phyloP scores from a whole-genome alignment of 345 rosid species.

The Pugionium dolabratum region DNA sequence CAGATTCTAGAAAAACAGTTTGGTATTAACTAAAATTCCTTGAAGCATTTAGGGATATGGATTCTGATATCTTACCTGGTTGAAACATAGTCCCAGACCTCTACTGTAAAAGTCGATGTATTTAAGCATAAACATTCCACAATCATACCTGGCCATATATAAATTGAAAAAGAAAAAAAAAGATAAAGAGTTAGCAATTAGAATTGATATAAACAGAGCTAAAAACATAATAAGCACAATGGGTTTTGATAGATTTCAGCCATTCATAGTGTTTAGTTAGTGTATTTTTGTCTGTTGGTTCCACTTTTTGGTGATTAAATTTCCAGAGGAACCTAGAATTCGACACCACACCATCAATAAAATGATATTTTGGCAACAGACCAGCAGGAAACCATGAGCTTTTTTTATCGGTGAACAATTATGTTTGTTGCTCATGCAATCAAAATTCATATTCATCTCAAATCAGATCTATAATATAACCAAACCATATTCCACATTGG shows the following conservation, averaged over 20 bases:
- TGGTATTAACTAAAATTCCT: background rate
- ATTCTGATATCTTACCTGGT: conserved; percentile 60
- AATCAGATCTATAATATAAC: background rate
- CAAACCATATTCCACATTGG: conserved; percentile 5
- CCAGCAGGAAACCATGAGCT: background rate
- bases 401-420: background rate
- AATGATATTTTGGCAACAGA: conserved; percentile 6
- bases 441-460: conserved; percentile 8
- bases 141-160: conserved; percentile 68
- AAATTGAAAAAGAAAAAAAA: conserved; percentile 12
- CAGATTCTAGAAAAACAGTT: conserved; percentile 1
- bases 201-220: background rate
- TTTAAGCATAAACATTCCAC: conserved; percentile 97
- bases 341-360: background rate
- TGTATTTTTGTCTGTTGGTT: background rate
- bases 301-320: background rate
- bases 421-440: background rate
- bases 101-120: conserved; percentile 92
- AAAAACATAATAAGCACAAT: background rate
- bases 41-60: conserved; percentile 18
- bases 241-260: background rate
- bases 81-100: conserved; percentile 77
- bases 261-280: background rate
- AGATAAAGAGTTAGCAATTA: background rate
- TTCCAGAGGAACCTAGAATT: conserved; percentile 1